phyloP scores from a whole-genome alignment of 164 flowering plant species.

The Sedum album region DNA sequence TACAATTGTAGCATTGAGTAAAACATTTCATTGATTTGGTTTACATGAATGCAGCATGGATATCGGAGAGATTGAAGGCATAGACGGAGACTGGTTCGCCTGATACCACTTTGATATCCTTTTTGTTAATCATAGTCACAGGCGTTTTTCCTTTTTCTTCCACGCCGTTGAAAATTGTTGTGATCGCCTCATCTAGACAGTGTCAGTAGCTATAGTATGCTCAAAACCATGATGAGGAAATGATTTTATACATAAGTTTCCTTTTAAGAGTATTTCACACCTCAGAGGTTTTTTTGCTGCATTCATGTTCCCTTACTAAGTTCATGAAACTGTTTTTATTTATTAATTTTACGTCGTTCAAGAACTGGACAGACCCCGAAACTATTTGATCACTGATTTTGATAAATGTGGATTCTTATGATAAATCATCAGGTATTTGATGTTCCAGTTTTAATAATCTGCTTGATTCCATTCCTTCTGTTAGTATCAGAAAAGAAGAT shows the following conservation, averaged over 20 bases:
- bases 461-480: too few species aligned
- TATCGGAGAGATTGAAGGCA: slow-evolving; percentile 73
- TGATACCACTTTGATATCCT: slow-evolving; percentile 10
- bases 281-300: too few species aligned
- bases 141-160: too few species aligned
- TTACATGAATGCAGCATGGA: slow-evolving; percentile 56
- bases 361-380: too few species aligned
- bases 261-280: not conserved
- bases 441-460: too few species aligned
- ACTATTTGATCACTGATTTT: too few species aligned
- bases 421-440: too few species aligned
- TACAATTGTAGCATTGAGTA: not conserved
- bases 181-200: not conserved
- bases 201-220: not conserved
- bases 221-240: not conserved
- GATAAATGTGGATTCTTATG: too few species aligned
- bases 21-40: slow-evolving; percentile 1
- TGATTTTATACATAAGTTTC: not conserved
- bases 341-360: too few species aligned
- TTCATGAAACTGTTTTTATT: too few species aligned
- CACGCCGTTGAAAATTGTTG: not conserved
- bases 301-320: not conserved
- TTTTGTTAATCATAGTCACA: not conserved
- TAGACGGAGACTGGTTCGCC: slow-evolving; percentile 76
- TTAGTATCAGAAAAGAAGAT: too few species aligned